phyloP scores from a whole-genome alignment of 371 early-diverging fungal genomes.

The Phascolomyces articulosus region DNA sequence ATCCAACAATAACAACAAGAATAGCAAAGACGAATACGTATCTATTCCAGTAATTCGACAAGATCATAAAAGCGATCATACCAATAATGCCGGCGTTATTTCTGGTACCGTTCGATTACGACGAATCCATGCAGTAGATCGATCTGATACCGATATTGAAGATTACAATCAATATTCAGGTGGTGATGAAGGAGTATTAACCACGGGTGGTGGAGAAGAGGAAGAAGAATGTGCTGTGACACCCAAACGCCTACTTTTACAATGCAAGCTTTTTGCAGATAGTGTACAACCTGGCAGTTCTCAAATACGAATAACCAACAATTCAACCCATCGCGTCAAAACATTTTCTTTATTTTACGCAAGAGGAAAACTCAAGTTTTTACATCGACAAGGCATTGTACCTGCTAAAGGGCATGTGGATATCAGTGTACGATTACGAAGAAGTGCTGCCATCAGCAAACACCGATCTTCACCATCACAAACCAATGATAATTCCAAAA shows the following conservation, averaged over 20 bases:
- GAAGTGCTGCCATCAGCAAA: slow-evolving; percentile 4
- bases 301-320: slow-evolving; percentile 1
- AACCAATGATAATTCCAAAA: neutral
- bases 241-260: slow-evolving; percentile 1
- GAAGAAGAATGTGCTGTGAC: slow-evolving; percentile 2
- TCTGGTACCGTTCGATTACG: slow-evolving; percentile 10
- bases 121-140: neutral
- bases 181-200: no score
- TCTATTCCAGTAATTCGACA: neutral
- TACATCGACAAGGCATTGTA: slow-evolving; percentile 10
- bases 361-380: slow-evolving; percentile 10
- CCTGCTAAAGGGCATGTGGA: neutral
- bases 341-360: slow-evolving; percentile 14
- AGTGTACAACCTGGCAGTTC: neutral
- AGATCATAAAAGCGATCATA: neutral
- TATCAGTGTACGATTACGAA: slow-evolving; percentile 10
- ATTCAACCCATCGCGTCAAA: neutral
- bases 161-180: neutral
- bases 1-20: neutral
- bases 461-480: neutral
- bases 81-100: neutral
- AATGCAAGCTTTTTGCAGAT: neutral
- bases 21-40: neutral
- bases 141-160: slow-evolving; percentile 5
- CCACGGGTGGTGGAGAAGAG: no score